A percentile compares a stretch with the other conserved stretches of the same genome.
Conservation (phyloP, 2,329 filamentous ascomycete species). For the Sporothrix protearum region DNA sequence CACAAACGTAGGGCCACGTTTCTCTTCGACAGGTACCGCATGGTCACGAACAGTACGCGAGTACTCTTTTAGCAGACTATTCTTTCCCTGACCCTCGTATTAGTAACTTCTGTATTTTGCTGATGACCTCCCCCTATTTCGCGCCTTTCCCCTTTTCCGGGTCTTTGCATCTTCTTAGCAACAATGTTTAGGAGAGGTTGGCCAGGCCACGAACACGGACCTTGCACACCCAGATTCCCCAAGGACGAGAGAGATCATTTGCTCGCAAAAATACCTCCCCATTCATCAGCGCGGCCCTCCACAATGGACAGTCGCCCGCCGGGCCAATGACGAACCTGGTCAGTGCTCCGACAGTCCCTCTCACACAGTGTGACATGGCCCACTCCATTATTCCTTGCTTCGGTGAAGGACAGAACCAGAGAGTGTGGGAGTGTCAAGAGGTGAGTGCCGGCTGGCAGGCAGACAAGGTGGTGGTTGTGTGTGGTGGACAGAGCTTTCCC, state of each 20-base stretch:
- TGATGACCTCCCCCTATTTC: not conserved
- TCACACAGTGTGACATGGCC: constrained; percentile 2
- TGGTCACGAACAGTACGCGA: no score
- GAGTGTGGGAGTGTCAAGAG: not conserved
- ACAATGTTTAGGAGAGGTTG: not conserved
- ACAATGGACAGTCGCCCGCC: not conserved
- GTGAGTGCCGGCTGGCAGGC: not conserved
- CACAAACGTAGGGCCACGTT: no score
- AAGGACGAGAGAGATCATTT: not conserved
- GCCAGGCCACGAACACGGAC: not conserved
- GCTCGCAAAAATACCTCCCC: not conserved
- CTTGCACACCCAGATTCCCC: not conserved
- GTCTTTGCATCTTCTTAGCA: not conserved
- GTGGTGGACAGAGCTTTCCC: constrained; percentile 9
- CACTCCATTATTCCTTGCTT: not conserved
- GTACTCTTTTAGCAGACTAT: not conserved
- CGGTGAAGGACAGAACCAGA: not conserved
- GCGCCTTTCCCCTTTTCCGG: not conserved
- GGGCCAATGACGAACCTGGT: constrained; percentile 20
- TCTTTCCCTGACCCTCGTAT: not conserved
- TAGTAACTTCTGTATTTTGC: not conserved
- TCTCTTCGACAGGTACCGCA: no score
- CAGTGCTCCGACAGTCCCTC: constrained; percentile 15
- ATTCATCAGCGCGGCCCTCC: not conserved
- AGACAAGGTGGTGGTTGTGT: not conserved